phyloP scores from a whole-genome alignment of 1,139 yeast species.

The Sugiyamaella castrensis region DNA sequence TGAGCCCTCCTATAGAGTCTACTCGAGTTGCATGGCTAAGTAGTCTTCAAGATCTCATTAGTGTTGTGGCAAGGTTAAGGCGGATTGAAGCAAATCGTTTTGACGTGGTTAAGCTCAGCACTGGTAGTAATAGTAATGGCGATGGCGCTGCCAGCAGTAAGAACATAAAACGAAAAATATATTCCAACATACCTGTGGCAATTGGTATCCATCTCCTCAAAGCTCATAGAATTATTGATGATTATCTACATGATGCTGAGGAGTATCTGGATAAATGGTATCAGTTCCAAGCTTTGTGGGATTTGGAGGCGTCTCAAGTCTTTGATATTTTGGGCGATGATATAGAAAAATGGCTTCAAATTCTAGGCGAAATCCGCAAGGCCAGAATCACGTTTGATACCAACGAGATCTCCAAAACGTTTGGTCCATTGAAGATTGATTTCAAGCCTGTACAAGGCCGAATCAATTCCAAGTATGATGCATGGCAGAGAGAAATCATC shows the following conservation, averaged over 20 bases:
- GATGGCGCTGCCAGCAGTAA: not conserved
- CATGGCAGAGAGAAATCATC: slow-evolving; percentile 53
- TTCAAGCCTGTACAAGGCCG: slow-evolving; percentile 55
- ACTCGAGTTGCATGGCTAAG: slow-evolving; percentile 36
- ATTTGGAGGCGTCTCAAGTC: slow-evolving; percentile 42
- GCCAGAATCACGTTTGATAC: slow-evolving; percentile 54
- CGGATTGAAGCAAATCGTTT: slow-evolving; percentile 35
- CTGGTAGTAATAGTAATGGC: not conserved
- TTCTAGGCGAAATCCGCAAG: slow-evolving; percentile 46
- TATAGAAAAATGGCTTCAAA: slow-evolving; percentile 48
- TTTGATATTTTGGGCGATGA: slow-evolving; percentile 38
- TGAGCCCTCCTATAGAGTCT: slow-evolving; percentile 44
- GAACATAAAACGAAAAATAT: slow-evolving; percentile 10
- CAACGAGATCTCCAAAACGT: slow-evolving; percentile 39
- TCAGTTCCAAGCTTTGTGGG: slow-evolving; percentile 60
- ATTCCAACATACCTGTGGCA: slow-evolving; percentile 21
- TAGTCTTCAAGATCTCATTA: slow-evolving; percentile 34
- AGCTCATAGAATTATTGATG: slow-evolving; percentile 29
- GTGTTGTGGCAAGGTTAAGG: slow-evolving; percentile 29
- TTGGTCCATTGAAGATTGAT: slow-evolving; percentile 46
- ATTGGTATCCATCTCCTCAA: slow-evolving; percentile 21
- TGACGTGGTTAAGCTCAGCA: slow-evolving; percentile 24
- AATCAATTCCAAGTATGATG: slow-evolving; percentile 54
- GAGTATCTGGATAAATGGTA: slow-evolving; percentile 52
- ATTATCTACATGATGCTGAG: slow-evolving; percentile 33